Evolutionary conservation across 179 eudicot species (phyloP).

Genomic region (Silene vulgaris): DNA sequence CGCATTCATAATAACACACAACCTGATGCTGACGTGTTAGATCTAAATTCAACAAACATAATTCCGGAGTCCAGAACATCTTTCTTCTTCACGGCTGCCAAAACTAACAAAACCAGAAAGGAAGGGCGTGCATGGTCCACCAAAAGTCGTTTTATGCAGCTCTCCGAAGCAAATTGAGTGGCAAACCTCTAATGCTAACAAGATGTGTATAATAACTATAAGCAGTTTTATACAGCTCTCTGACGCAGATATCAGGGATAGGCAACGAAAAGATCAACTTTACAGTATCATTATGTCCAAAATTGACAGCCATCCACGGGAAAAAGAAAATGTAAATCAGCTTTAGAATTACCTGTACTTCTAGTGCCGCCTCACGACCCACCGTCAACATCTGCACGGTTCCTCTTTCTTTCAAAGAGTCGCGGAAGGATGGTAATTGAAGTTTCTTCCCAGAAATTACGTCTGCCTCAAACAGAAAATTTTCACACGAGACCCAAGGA

Average conservation of each 20-base stretch:
- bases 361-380: conserved; percentile 93
- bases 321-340: background rate
- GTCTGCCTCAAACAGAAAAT: conserved; percentile 93
- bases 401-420: conserved; percentile 81
- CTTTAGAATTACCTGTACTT: conserved; percentile 64
- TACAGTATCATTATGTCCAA: too few relatives aligned
- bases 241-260: background rate
- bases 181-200: background rate
- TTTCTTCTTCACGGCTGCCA: background rate
- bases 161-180: background rate
- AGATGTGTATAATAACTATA: background rate
- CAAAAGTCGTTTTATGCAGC: background rate
- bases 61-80: background rate
- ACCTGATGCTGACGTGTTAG: background rate
- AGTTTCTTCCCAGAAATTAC: conserved; percentile 67
- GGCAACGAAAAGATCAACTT: background rate
- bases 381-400: conserved; percentile 91
- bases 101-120: background rate
- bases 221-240: background rate
- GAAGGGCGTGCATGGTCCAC: background rate
- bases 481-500: conserved; percentile 47
- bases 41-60: background rate
- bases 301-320: background rate
- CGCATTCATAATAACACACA: background rate
- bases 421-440: conserved; percentile 79